phyloP scores from a whole-genome alignment of 352 stramenopile species.

The Saprolegnia parasitica region DNA sequence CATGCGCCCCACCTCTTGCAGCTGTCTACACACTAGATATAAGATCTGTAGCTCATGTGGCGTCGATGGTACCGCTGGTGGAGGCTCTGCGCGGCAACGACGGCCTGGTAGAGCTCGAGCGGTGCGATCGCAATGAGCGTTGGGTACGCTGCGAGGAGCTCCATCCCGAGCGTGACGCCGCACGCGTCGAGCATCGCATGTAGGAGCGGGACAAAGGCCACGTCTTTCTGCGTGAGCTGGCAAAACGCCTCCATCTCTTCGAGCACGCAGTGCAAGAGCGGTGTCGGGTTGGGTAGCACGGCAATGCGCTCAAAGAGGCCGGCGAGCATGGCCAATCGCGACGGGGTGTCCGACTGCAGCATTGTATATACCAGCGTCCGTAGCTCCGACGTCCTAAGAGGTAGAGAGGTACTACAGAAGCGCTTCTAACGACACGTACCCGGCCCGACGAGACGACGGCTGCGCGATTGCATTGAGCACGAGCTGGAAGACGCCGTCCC shows the following conservation, averaged over 20 bases:
- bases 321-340: background rate
- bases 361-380: slow-evolving; percentile 19
- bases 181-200: slow-evolving; percentile 63
- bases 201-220: slow-evolving; percentile 35
- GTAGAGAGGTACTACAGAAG: too few species aligned
- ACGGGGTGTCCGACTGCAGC: slow-evolving; percentile 4
- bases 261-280: slow-evolving; percentile 11
- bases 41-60: too few species aligned
- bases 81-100: slow-evolving; percentile 66
- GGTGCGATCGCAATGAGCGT: slow-evolving; percentile 59
- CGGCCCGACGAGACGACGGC: background rate
- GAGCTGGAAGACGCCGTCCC: slow-evolving; percentile 16
- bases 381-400: slow-evolving; percentile 11
- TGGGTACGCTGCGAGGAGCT: slow-evolving; percentile 52
- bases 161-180: slow-evolving; percentile 50
- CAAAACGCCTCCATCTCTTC: slow-evolving; percentile 22
- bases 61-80: slow-evolving; percentile 36
- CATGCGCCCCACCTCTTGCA: slow-evolving; percentile 59
- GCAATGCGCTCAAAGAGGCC: slow-evolving; percentile 11
- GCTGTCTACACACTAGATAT: slow-evolving; percentile 44
- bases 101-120: slow-evolving; percentile 70
- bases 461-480: slow-evolving; percentile 18
- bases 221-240: background rate
- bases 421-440: too few species aligned
- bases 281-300: background rate